These are phyloP conservation scores for Dictyostelium discoideum DNA, from an alignment of 78 protist species.

Conservation along the genomic window dicty_2.7 NC_007089.4:6180501-6181000, in stretches of 20 bases:
- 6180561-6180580: neutral
- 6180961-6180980: neutral
- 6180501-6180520: neutral
- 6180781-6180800: neutral
- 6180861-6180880: neutral
- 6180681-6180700: constrained; percentile 1
- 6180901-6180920: neutral
- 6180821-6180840: neutral
- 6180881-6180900: neutral
- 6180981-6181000: neutral
- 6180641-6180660: neutral
- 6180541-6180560: neutral
- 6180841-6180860: neutral
- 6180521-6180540: neutral
- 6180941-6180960: neutral
- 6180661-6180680: constrained; percentile 26
- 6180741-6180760: neutral
- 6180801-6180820: neutral
- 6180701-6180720: constrained; percentile 32
- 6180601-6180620: constrained; percentile 37
- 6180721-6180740: neutral
- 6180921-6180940: neutral
- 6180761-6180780: neutral
- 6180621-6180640: constrained; percentile 20
- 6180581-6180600: constrained; percentile 18